Base-by-base conservation (phyloP, 1,284 basidiomycete genomes). In the Lentinula novae-zelandiae region DNA sequence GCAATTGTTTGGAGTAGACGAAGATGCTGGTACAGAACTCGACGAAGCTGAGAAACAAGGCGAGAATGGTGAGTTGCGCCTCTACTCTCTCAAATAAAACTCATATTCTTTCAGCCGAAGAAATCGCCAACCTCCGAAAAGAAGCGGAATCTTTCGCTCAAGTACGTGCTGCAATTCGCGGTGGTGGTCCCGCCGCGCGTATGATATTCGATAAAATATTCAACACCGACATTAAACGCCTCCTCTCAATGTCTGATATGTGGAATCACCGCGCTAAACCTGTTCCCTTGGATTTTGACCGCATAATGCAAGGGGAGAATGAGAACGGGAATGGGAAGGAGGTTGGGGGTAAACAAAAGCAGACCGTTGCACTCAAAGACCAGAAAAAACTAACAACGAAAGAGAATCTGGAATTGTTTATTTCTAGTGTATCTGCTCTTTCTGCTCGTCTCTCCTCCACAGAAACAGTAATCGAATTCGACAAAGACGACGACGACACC, bases 401-500 rank as follows among this genome's bases (percentile, higher is more conserved):
- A 66, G 95, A 97, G 64, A 96, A 88, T 68, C 76, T 96, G 31
- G 79, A 85, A 53, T 76, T 97, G 34, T 96, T 97, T 70, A 76
- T 93, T 55, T 85, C 88, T 50, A 96, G 94, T 68, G 87, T 92
- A 31, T 83, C 89, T 48, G 85, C 89, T 0, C 80, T 99, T 1
- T 88, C 94, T 0, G 76, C 77, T 3, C 92, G 96, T 5, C 75
- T 94, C 1, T 82, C 83, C 50, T 78, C 79, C 36, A 88, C 82
- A 89, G 15, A 87, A 27, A 27, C 27, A 27, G 3, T 84, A 0
- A 90, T 99, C 54, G 79, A 87, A 0, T 99, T 98, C 69, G 97
- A 99, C 80, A 99, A 99, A 74, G 97, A 99, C 72, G 97, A 99
- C 69, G 92, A 95, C 44, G 96, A 98, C 68, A 92, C 95, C 0